Evolutionary conservation across 2,329 filamentous ascomycete genomes (phyloP).

Genomic region (Aotearoamyces nothofagi): DNA sequence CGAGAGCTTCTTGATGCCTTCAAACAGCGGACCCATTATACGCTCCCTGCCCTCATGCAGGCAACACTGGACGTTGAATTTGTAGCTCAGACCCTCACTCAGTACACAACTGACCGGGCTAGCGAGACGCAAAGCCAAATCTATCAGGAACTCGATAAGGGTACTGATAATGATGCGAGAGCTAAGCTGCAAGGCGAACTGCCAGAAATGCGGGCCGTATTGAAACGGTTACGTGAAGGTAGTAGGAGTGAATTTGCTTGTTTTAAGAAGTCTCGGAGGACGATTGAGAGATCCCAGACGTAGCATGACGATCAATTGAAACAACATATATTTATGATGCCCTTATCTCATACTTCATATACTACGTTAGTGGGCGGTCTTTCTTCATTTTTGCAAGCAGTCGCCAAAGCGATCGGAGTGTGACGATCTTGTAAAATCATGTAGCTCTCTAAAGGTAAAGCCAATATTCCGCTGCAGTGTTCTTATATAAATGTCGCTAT

Average conservation of each 20-base stretch:
- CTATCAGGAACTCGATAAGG: slow-evolving; percentile 77
- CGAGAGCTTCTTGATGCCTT: slow-evolving; percentile 72
- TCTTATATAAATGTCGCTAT: too few relatives aligned
- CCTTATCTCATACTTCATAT: too few relatives aligned
- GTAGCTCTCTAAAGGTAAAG: too few relatives aligned
- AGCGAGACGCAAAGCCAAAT: slow-evolving; percentile 75
- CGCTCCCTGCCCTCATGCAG: slow-evolving; percentile 78
- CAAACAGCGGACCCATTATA: slow-evolving; percentile 47
- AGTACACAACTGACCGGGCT: slow-evolving; percentile 76
- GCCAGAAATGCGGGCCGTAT: slow-evolving; percentile 71
- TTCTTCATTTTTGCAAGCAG: too few relatives aligned
- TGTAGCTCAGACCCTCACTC: slow-evolving; percentile 78
- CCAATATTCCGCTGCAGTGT: too few relatives aligned
- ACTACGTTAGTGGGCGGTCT: too few relatives aligned
- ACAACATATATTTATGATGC: too few relatives aligned
- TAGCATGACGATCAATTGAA: too few relatives aligned
- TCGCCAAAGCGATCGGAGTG: too few relatives aligned
- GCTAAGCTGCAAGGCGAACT: slow-evolving; percentile 71
- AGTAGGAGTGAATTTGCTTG: slow-evolving; percentile 81
- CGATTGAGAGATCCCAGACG: too few relatives aligned
- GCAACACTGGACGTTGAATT: slow-evolving; percentile 97
- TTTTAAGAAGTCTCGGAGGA: slow-evolving; percentile 41
- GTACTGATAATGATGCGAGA: slow-evolving; percentile 78
- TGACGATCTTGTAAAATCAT: too few relatives aligned
- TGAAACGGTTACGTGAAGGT: slow-evolving; percentile 71